Conservation (phyloP, 2,329 filamentous ascomycete genomes). For the Botrytis deweyae region DNA sequence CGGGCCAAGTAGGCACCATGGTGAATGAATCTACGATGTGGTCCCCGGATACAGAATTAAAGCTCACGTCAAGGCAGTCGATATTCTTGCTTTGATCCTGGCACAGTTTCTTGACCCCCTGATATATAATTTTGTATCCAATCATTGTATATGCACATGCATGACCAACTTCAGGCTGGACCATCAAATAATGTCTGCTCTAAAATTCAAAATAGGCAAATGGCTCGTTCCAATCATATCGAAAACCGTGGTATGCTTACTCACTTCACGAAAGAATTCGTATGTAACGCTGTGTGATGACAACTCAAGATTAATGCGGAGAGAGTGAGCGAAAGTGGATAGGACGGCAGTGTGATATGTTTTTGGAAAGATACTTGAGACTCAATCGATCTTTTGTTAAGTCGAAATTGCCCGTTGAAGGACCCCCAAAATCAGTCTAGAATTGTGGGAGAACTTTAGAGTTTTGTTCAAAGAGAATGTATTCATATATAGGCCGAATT, state of each 20-base stretch:
- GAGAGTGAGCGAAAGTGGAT: no score
- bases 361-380: background rate
- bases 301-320: background rate
- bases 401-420: background rate
- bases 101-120: background rate
- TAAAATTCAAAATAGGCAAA: background rate
- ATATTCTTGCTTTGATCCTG: background rate
- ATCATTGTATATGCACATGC: background rate
- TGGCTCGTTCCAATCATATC: background rate
- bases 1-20: background rate
- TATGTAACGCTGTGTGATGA: background rate
- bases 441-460: background rate
- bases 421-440: background rate
- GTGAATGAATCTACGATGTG: background rate
- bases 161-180: background rate
- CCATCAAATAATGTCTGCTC: background rate
- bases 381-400: background rate
- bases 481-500: background rate
- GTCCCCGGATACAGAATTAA: background rate
- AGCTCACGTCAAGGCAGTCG: background rate
- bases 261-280: background rate
- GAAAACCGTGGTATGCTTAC: background rate
- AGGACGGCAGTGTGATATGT: background rate
- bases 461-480: background rate
- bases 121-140: background rate